phyloP scores from a whole-genome alignment of 2,329 filamentous ascomycete genomes.

The Monosporascus ibericus region DNA sequence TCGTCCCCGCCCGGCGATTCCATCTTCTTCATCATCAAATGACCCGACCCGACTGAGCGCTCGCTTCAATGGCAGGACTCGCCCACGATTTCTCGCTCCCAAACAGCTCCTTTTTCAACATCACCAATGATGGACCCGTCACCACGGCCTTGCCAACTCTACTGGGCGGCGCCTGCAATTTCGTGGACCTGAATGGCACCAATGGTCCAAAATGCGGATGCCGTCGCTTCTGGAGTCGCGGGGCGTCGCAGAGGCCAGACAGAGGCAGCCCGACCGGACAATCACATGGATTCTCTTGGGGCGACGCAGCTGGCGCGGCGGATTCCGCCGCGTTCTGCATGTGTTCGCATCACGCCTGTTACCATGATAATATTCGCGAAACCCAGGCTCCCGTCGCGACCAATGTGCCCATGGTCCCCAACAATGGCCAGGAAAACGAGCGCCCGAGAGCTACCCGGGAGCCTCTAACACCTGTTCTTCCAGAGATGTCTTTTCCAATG shows the following conservation, averaged over 20 bases:
- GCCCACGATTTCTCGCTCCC: slow-evolving; percentile 39
- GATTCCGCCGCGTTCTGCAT: slow-evolving; percentile 51
- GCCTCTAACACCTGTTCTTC: slow-evolving; percentile 43
- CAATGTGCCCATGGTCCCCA: slow-evolving; percentile 3
- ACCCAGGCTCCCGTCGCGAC: slow-evolving; percentile 14
- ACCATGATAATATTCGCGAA: slow-evolving; percentile 44
- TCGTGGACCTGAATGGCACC: slow-evolving; percentile 47
- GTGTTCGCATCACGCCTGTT: slow-evolving; percentile 59
- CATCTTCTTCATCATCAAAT: slow-evolving; percentile 17
- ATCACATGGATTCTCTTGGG: slow-evolving; percentile 16
- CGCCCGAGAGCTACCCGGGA: slow-evolving; percentile 40
- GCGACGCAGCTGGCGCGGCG: slow-evolving; percentile 6
- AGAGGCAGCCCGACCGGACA: slow-evolving; percentile 19
- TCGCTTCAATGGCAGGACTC: slow-evolving; percentile 46
- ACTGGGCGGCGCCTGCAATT: slow-evolving; percentile 52
- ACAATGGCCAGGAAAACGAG: slow-evolving; percentile 48
- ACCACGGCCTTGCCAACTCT: slow-evolving; percentile 28
- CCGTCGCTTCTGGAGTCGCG: slow-evolving; percentile 53
- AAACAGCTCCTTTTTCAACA: slow-evolving; percentile 45
- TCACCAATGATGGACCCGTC: slow-evolving; percentile 43
- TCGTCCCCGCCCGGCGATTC: slow-evolving; percentile 10
- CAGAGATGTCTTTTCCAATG: slow-evolving; percentile 38
- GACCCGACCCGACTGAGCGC: slow-evolving; percentile 23
- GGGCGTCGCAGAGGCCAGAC: slow-evolving; percentile 26
- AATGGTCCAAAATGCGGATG: slow-evolving; percentile 51